Evolutionary conservation across 2,329 filamentous ascomycete genomes (phyloP), one percentile per base, ranked within the genome.

Genomic region (Alternaria gaisen): DNA sequence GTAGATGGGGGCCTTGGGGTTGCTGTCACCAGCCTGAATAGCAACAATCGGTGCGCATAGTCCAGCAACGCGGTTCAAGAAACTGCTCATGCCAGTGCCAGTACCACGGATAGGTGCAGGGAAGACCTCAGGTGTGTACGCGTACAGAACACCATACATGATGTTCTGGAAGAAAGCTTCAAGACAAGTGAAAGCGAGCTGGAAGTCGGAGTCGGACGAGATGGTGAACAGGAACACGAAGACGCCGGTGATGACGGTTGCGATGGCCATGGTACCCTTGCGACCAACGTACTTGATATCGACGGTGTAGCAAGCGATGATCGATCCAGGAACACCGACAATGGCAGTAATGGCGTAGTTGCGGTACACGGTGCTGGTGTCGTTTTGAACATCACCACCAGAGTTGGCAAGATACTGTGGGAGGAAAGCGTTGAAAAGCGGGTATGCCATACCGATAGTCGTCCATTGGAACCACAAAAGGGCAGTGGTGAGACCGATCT

Each of bases 381-480:
- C 64, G n/a, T 71, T 73, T 2, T 61, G 55, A 1, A 71, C 64
- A 1, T 53, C 69, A 16, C 68, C 67, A 11, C 81, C 81, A 26
- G 87, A 85, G 57, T 88, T 85, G 24, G 88, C 86, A 60, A 96
- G 87, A 73, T 95, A 95, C 68, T 95, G 91, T 0, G 93, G 93
- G n/a, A 97, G 84, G 80, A 96, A 96, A 53, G 91, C 90, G 77
- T 95, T 95, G 85, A 94, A 97, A 2, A 97, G 86, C 1, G 92
- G 92, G 72, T 94, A 96, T 3, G 89, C 92, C 87, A 96, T 91
- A 61, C 92, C 92, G 67, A 96, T 94, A 14, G 87, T 89, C 0
- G 89, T 85, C 92, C 92, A 96, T 75, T 88, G 89, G 78, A 93
- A 91, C 91, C 91, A 93, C 48, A 94, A 76, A 1, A 86, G 73